Evolutionary conservation across 331 rosid species (phyloP), one percentile per base, ranked within the genome.

Genomic region (Cydonia oblonga): DNA sequence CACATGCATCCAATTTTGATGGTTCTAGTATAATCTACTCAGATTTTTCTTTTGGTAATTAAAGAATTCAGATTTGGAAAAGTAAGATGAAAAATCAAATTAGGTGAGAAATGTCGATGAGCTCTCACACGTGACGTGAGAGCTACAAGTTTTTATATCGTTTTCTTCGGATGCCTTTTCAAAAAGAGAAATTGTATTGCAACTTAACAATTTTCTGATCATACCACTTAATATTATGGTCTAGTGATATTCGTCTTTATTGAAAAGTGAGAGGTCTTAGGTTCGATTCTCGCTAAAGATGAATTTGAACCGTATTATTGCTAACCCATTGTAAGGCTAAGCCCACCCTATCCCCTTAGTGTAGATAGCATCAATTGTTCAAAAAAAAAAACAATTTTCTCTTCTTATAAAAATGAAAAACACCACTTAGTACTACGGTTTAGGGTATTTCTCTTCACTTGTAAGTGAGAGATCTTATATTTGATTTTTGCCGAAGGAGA

Each of bases 211-310:
- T 38, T 38, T 38, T 35, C 42, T 35, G 1, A 9, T 35, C 1
- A 35, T 2, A 4, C 0, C 1, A 35, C 1, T 9, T 35, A 35
- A 4, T 2, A 35, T 4, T 35, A 35, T 0, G 0, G 1, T 9
- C 13, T 35, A 35, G 1, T 35, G 4, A 0, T 35, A 35, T 9
- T 35, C 0, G 0, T 2, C 0, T 35, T 35, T 9, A 35, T 0
- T 35, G 42, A 1, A 35, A 35, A 35, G 3, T 35, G 1, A 35
- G 12, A 35, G 12, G 1, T 35, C 42, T 35, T 35, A 35, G 4
- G 4, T 35, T 35, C 12, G 12, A 35, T 35, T 35, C 42, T 35
- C 42, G 12, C 0, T 0, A 35, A 35, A 0, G 42, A 0, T 1
- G 42, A 35, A 35, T 35, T 35, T 35, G 42, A 35, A 35, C 4